Evolutionary conservation across 73 alveolate genomes (phyloP), one percentile per base, ranked within the genome.

Genomic region (Paramecium bursaria): DNA sequence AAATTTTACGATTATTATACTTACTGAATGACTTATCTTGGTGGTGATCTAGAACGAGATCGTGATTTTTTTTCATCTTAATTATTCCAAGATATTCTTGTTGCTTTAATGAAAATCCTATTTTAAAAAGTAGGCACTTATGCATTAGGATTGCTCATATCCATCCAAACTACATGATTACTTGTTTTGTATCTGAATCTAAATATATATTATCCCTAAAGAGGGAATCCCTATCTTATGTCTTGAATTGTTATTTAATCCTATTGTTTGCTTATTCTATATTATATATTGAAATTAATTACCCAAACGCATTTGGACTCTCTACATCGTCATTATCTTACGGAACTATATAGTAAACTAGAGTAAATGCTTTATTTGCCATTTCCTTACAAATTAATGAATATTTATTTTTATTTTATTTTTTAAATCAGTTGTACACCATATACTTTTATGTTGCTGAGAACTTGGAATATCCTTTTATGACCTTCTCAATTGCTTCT

Each of bases 381-480:
- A 39, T 39, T 39, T 7, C 11, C 5, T 39, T 39, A 39, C 11
- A 39, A 39, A 39, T 39, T 39, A 5, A 39, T 39, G 49, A 11
- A 39, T 7, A 39, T 39, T 52, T 54, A 79, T 79, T 54, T 33
- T 30, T 31, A 53, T 42, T 31, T 48, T 31, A 35, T 33, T 79
- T 13, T 53, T 15, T 79, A 33, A 47, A 50, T 79, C 85, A 79
- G n/a, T 90, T 92, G 80, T 89, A 90, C 42, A 86, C 95, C 94
- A 82, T 86, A 75, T 92, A 92, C 87, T 92, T 92, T 6, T 88
- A 79, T 2, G 97, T 90, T 13, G 95, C 90, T 21, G 91, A 89
- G 86, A 76, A 98, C 94, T 97, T 98, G 52, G 97, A 86, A 88
- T 96, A 98, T 6, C 99, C 99, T 85, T 98, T 97, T 79, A 96